phyloP scores from a whole-genome alignment of 768 basidiomycete species.

The Strobilomyces echinocephalus region DNA sequence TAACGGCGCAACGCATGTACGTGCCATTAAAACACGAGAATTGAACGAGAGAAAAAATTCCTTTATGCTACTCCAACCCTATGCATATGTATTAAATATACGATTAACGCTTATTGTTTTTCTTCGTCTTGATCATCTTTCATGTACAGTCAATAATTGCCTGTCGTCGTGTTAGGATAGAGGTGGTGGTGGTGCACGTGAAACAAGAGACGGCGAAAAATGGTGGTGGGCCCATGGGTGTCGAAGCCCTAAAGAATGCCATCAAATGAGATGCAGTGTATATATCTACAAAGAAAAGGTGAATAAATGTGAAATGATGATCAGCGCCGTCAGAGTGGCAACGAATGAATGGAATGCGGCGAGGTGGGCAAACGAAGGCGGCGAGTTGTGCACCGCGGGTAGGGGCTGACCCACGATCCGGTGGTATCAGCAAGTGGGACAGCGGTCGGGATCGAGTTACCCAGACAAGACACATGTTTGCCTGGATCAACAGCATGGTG shows the following conservation, averaged over 20 bases:
- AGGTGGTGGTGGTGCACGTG: conserved; percentile 2
- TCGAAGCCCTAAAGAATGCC: neutral
- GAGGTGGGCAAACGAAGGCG: neutral
- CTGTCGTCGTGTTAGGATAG: neutral
- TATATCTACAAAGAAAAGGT: conserved; percentile 9
- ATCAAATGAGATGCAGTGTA: conserved; percentile 1
- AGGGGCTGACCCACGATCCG: neutral
- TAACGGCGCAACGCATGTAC: neutral
- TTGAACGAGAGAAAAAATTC: neutral
- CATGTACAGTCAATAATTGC: conserved; percentile 10
- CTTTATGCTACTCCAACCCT: neutral
- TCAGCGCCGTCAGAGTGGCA: neutral
- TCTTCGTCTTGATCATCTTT: neutral
- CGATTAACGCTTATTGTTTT: conserved; percentile 4
- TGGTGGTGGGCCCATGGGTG: conserved; percentile 3
- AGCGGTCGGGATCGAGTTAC: neutral
- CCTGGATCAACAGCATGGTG: no score
- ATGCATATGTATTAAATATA: conserved; percentile 9
- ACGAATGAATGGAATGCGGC: neutral
- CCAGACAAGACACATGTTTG: neutral
- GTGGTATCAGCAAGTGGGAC: neutral
- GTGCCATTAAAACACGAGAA: conserved; percentile 1
- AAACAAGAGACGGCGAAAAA: conserved; percentile 9
- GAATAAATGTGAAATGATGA: neutral
- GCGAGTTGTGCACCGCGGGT: neutral